Evolutionary conservation across 441 rosid genomes (phyloP).

Genomic region (Manihot esculenta): DNA sequence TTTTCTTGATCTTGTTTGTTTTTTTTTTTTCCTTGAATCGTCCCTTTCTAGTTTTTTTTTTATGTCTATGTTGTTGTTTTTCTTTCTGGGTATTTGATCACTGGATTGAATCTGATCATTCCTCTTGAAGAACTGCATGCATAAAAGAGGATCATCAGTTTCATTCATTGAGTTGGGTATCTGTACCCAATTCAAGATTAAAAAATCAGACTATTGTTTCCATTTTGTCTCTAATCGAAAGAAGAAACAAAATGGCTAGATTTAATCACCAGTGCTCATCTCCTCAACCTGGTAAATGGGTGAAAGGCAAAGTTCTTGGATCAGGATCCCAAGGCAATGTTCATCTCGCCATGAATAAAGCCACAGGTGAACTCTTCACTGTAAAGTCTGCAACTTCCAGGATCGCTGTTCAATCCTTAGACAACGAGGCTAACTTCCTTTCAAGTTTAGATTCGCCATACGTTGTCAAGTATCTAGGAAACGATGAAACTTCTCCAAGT

Average conservation of each 20-base stretch:
- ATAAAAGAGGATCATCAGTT: slow-evolving; percentile 4
- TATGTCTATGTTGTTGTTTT: background rate
- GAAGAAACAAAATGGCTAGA: slow-evolving; percentile 25
- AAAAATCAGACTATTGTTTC: background rate
- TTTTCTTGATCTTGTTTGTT: background rate
- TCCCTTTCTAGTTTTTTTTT: background rate
- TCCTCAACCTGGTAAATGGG: slow-evolving; percentile 27
- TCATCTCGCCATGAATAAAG: slow-evolving; percentile 37
- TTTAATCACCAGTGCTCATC: background rate
- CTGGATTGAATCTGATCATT: background rate
- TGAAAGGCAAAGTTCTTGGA: slow-evolving; percentile 36
- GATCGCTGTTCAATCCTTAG: slow-evolving; percentile 16
- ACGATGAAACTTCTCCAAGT: slow-evolving; percentile 13
- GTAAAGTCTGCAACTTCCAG: slow-evolving; percentile 30
- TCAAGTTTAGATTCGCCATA: slow-evolving; percentile 34
- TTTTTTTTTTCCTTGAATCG: background rate
- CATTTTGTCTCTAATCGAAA: background rate
- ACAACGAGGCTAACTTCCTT: slow-evolving; percentile 36
- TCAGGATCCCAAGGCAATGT: slow-evolving; percentile 42
- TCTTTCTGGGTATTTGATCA: background rate
- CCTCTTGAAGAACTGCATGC: slow-evolving; percentile 17
- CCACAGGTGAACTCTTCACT: slow-evolving; percentile 33
- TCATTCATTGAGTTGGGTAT: slow-evolving; percentile 21
- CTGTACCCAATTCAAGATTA: slow-evolving; percentile 16
- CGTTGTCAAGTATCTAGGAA: slow-evolving; percentile 31